A percentile compares a stretch with the other conserved stretches of the same genome.
Evolutionary conservation across 1,284 basidiomycete genomes (phyloP).

Genomic region (Malassezia pachydermatis): DNA sequence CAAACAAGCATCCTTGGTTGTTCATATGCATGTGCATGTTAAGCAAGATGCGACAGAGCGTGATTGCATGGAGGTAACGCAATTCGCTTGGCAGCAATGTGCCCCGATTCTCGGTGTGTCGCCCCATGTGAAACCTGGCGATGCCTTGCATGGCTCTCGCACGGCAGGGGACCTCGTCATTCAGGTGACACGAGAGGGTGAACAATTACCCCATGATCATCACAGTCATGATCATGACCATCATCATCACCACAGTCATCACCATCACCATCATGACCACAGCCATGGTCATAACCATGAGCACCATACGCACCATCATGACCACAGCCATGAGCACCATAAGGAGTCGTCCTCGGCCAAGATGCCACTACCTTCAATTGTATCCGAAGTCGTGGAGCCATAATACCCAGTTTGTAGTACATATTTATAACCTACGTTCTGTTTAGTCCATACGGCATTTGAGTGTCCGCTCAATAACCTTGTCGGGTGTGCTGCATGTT

Average conservation of each 20-base stretch:
- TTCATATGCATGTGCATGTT: slow-evolving; percentile 30
- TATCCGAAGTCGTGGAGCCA: slow-evolving; percentile 9
- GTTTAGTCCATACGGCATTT: slow-evolving; percentile 16
- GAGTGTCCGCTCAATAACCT: slow-evolving; percentile 44
- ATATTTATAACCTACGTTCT: neutral
- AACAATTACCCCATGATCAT: slow-evolving; percentile 20
- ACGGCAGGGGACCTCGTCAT: slow-evolving; percentile 41
- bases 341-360: slow-evolving; percentile 17
- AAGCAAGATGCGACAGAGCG: slow-evolving; percentile 24
- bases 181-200: slow-evolving; percentile 30
- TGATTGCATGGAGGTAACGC: slow-evolving; percentile 37
- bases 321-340: slow-evolving; percentile 11
- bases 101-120: slow-evolving; percentile 35
- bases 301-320: slow-evolving; percentile 5
- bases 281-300: slow-evolving; percentile 21
- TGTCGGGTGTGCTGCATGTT: slow-evolving; percentile 38
- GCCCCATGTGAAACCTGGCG: slow-evolving; percentile 29
- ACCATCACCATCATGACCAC: slow-evolving; percentile 14
- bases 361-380: slow-evolving; percentile 6
- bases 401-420: slow-evolving; percentile 4
- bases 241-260: slow-evolving; percentile 12
- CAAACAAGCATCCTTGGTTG: slow-evolving; percentile 36
- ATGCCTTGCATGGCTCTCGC: slow-evolving; percentile 30
- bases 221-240: slow-evolving; percentile 20
- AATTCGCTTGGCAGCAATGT: slow-evolving; percentile 36